These are phyloP conservation scores for Amoeboaphelidium occidentale DNA, from an alignment of 371 early-diverging fungal species.

Conservation along the genomic window DNA sequence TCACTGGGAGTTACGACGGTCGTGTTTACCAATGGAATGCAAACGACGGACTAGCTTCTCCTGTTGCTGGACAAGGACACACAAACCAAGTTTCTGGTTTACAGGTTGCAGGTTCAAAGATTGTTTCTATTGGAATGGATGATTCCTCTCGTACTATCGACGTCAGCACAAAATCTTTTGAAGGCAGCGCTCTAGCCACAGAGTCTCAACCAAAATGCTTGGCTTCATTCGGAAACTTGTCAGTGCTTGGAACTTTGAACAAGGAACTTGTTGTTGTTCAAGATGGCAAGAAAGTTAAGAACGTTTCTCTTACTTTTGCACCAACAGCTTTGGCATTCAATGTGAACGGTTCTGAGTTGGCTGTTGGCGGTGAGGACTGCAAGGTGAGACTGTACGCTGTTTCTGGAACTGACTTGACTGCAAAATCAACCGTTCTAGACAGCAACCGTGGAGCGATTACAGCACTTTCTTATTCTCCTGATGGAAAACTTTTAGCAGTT, in stretches of 20 bases:
- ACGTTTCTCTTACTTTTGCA: slow-evolving; percentile 7
- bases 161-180: slow-evolving; percentile 7
- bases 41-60: slow-evolving; percentile 4
- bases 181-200: slow-evolving; percentile 14
- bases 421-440: slow-evolving; percentile 12
- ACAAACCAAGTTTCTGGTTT: slow-evolving; percentile 38
- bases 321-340: slow-evolving; percentile 31
- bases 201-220: slow-evolving; percentile 25
- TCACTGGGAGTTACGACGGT: slow-evolving; percentile 78
- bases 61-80: slow-evolving; percentile 30
- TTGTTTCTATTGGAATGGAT: slow-evolving; percentile 51
- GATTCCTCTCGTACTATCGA: slow-evolving; percentile 23
- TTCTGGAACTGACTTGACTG: slow-evolving; percentile 1
- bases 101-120: slow-evolving; percentile 10
- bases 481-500: slow-evolving; percentile 39
- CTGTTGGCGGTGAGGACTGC: slow-evolving; percentile 37
- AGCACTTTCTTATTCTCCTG: slow-evolving; percentile 43
- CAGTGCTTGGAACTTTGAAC: slow-evolving; percentile 22
- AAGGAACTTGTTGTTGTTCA: slow-evolving; percentile 17
- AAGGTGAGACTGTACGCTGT: slow-evolving; percentile 20
- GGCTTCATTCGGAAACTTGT: slow-evolving; percentile 16
- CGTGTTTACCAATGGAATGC: slow-evolving; percentile 23
- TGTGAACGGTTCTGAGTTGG: slow-evolving; percentile 24
- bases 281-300: slow-evolving; percentile 10
- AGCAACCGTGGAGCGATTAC: slow-evolving; percentile 41